Conservation (phyloP, 371 early-diverging fungal genomes). For the Mortierella sp. region DNA sequence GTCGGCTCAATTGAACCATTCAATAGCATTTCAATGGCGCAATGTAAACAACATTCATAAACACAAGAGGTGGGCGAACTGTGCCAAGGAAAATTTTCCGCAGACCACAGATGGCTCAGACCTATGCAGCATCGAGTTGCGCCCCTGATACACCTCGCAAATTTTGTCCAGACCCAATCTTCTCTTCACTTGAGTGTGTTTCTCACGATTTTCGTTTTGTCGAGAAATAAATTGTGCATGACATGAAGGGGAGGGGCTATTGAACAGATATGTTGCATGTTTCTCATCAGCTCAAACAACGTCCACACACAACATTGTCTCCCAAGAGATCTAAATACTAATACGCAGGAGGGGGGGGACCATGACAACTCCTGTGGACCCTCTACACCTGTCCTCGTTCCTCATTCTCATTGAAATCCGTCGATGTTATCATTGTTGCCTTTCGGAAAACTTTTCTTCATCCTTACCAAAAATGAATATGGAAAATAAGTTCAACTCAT, state of each 20-base stretch:
- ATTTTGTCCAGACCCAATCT: not conserved
- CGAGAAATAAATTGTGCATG: not conserved
- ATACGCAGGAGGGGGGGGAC: not conserved
- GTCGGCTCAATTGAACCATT: not conserved
- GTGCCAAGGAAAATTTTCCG: slow-evolving; percentile 13
- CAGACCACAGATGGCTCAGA: not conserved
- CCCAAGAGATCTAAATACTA: too few relatives aligned
- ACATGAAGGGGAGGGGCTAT: not conserved
- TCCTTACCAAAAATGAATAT: not conserved
- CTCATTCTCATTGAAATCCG: too few relatives aligned
- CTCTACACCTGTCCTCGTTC: too few relatives aligned
- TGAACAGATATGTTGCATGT: too few relatives aligned
- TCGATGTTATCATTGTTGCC: too few relatives aligned
- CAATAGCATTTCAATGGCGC: not conserved
- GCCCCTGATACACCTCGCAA: not conserved
- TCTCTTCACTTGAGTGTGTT: not conserved
- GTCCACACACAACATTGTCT: too few relatives aligned
- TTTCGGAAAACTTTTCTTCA: too few relatives aligned
- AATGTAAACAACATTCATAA: too few relatives aligned
- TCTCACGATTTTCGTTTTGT: slow-evolving; percentile 1
- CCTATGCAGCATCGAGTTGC: not conserved
- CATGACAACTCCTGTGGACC: not conserved
- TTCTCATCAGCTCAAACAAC: too few relatives aligned
- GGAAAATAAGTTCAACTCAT: too few relatives aligned
- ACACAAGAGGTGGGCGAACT: slow-evolving; percentile 2